Base-by-base conservation (phyloP, 2,329 filamentous ascomycete genomes). In the Epichloe baconii region DNA sequence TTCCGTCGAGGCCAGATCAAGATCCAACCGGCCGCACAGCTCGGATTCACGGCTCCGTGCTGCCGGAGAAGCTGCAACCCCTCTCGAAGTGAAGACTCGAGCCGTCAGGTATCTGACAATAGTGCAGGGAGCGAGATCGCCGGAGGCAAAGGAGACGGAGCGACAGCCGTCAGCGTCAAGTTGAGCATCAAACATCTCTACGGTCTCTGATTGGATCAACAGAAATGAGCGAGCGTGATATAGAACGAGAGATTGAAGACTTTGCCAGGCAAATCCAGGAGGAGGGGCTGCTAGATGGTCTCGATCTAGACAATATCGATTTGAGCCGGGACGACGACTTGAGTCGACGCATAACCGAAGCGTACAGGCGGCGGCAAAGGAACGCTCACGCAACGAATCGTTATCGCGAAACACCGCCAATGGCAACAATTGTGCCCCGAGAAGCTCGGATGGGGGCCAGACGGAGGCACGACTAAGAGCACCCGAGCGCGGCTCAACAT, bases 141-240 rank as follows among this genome's bases (percentile, higher is more conserved):
- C 58, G 57, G 44, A 56, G 44, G 59, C 68, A 56, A 57, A 67
- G 56, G 56, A 63, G 69, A 51, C 68, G 67, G 41, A 75, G 74
- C 56, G 72, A 73, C 50, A 74, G 71, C 36, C 67, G 69, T 26
- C 71, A 71, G 50, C 67, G 85, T 47, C 83, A 82, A 49, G 75
- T 96, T 46, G 88, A 93, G 62, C 91, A 96, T 62, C 91, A 97
- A 69, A 85, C 88, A 0, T 95, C 89, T 53, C 71, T 97, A 56
- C 76, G 90, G 49, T 95, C 87, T 10, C 70, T 97, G 53, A 82
- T 97, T 53, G 90, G 87, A 61, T 79, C 83, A 4, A 86, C 85
- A 0, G 85, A 90, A 55, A 75, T 87, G 52, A 86, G 86, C 58
- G 81, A 84, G 44, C 77, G 81, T 19, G 85, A 91, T 57, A 83